Evolutionary conservation across 2,329 filamentous ascomycete genomes (phyloP), one percentile per base, ranked within the genome.

Genomic region (Colletotrichum horii): DNA sequence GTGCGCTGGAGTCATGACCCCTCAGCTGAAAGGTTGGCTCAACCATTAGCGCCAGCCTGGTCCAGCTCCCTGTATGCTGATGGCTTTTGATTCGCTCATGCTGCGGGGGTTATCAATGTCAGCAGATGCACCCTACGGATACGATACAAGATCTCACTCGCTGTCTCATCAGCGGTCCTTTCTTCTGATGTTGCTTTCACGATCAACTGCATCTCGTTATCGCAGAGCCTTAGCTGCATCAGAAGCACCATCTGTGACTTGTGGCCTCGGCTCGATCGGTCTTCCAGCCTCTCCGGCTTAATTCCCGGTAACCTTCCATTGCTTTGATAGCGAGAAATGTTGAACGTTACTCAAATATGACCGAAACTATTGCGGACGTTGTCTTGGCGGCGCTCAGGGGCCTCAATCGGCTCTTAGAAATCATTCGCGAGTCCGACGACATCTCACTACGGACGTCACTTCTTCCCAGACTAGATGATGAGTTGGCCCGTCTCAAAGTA

Each of bases 401-500:
- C 19, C n/a, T 68, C 24, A 12, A 43, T 1, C 52, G 8, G 0
- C 66, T 68, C 1, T 22, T 9, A 2, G 6, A 14, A 15, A 19
- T 4, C 9, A 7, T n/a, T 0, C 55, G 8, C 11, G 30, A 24
- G 28, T 58, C 60, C 9, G 32, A 36, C 0, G 14, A 58, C 2
- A 3, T 2, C 4, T 26, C 26, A 1, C 8, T 43, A 0, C 56
- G 22, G 0, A 3, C 9, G 11, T 26, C 19, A 11, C 8, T 70
- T 0, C 16, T 3, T 15, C 11, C 24, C 0, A 58, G 7, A 2
- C 3, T 60, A 0, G 22, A 43, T 1, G 75, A 79, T 14, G 66
- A 58, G 3, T 2, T 74, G 2, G 74, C 71, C 2, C 77, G 80
- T 1, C 77, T 80, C 66, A 78, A 76, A n/a, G 76, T 81, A n/a